Base-by-base conservation (phyloP, 1,284 basidiomycete species). In the Chiua sp. region DNA sequence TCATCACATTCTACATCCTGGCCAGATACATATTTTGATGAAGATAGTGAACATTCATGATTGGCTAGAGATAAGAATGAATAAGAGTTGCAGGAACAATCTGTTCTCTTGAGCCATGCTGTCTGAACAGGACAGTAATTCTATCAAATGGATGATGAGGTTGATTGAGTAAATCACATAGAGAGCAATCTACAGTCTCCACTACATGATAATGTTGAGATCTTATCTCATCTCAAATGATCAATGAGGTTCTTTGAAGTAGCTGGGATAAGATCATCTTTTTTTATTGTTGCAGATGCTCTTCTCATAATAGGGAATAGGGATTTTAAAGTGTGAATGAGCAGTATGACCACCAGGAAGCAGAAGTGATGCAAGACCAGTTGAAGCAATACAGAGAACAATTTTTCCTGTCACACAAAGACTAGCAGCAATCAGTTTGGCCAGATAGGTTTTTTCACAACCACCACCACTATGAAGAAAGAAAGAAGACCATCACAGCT, bases 191-290 rank as follows among this genome's bases (percentile, higher is more conserved):
- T 2, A 79, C 64, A n/a, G 74, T 74, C 60, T 80, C 76, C 42
- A 72, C 47, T 1, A 65, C 67, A 59, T 66, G 55, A 0, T 68
- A 57, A 56, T 81, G 63, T 12, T 78, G 76, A 64, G 76, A 73
- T 2, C 68, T 63, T 15, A 71, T 68, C 60, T 82, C 77, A 72
- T 81, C 79, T 76, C 76, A 80, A 10, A 42, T 42, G 39, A 42
- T 42, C 2, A 42, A 20, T 20, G 39, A 42, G 5, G 75, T 73
- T 0, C 77, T 76, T 69, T 80, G 80, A 57, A 74, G 78, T 0
- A 79, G 65, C 2, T 22, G 28, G 51, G 0, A 2, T 28, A 0
- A 26, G 26, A 26, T 26, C 26, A 26, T 26, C 26, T 26, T 26
- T 26, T 26, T 26, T 26, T 26, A 26, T 26, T n/a, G 26, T 26